These are phyloP conservation scores for Lunularia cruciata DNA, from an alignment of 225 moss, liverwort and hornwort genomes.

Conservation along the genomic window DNA sequence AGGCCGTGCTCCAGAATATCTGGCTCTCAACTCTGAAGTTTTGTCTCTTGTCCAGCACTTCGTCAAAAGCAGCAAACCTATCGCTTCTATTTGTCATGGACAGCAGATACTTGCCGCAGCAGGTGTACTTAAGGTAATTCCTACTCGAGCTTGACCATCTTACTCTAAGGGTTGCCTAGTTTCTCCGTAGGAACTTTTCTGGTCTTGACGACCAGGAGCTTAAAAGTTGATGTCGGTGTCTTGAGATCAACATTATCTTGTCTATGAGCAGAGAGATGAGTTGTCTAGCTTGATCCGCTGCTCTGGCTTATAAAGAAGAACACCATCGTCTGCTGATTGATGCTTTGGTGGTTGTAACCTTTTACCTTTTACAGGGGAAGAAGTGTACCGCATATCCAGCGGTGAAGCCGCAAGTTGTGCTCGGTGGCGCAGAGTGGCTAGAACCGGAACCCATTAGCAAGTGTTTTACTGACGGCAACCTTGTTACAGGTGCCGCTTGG, in stretches of 20 bases:
- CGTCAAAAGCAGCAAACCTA: constrained; percentile 58
- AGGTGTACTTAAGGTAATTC: constrained; percentile 73
- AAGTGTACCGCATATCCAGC: constrained; percentile 97
- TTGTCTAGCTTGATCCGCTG: too few relatives aligned
- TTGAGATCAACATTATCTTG: too few relatives aligned
- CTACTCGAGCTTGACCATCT: neutral
- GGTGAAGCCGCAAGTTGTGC: constrained; percentile 66
- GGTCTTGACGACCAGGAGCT: too few relatives aligned
- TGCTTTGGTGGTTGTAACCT: neutral
- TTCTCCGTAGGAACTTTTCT: too few relatives aligned
- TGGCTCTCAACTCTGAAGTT: constrained; percentile 66
- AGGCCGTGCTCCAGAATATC: constrained; percentile 90
- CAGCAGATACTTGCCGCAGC: constrained; percentile 94
- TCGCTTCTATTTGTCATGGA: constrained; percentile 96
- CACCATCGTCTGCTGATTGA: too few relatives aligned
- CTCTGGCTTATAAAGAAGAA: too few relatives aligned
- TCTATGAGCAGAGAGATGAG: too few relatives aligned
- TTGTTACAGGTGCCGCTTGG: constrained; percentile 95
- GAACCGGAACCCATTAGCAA: constrained; percentile 70
- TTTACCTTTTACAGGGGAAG: constrained; percentile 58
- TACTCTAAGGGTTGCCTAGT: neutral
- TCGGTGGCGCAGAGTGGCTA: constrained; percentile 82
- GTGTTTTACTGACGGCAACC: constrained; percentile 80
- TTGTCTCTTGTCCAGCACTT: constrained; percentile 69
- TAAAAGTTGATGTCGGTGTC: too few relatives aligned